Evolutionary conservation across 495 filamentous ascomycete species (phyloP).

Genomic region (Neurospora terricola): DNA sequence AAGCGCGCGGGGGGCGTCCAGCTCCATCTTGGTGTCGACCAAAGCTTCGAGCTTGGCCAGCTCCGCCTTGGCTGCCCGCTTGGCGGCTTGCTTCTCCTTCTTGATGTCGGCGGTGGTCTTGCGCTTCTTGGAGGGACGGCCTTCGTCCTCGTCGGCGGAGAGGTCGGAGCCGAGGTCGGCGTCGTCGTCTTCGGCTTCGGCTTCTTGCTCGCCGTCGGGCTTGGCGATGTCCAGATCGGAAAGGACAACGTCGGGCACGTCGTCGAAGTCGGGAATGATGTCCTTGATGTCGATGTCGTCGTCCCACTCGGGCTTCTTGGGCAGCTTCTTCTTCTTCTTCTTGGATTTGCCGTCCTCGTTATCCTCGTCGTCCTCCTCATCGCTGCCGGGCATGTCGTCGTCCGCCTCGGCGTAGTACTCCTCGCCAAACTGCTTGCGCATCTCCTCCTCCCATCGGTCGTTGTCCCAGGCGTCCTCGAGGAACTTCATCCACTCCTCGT

Average conservation of each 20-base stretch:
- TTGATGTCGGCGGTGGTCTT: constrained; percentile 55
- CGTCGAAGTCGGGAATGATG: constrained; percentile 76
- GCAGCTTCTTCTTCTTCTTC: constrained; percentile 40
- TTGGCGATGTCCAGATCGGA: constrained; percentile 42
- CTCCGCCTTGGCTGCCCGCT: constrained; percentile 65
- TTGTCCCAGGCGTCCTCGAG: constrained; percentile 81
- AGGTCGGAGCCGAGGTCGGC: constrained; percentile 9
- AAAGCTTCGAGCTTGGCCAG: constrained; percentile 74
- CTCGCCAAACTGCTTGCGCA: constrained; percentile 77
- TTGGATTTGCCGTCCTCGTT: constrained; percentile 9
- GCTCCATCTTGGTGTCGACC: constrained; percentile 72
- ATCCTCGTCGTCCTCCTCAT: constrained; percentile 26
- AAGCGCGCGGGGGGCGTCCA: constrained; percentile 51
- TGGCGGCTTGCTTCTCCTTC: constrained; percentile 58
- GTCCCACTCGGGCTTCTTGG: constrained; percentile 91
- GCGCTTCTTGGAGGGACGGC: constrained; percentile 40
- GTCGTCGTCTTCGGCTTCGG: constrained; percentile 30
- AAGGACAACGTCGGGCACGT: constrained; percentile 44
- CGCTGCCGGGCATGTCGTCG: constrained; percentile 32
- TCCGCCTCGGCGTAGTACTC: constrained; percentile 71
- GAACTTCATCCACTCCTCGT: constrained; percentile 70
- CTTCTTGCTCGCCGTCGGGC: constrained; percentile 26
- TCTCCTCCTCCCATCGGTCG: constrained; percentile 78
- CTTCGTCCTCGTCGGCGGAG: constrained; percentile 20
- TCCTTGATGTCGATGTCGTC: constrained; percentile 96